Evolutionary conservation across 2,329 filamentous ascomycete species (phyloP).

Genomic region (Beauveria medogensis): DNA sequence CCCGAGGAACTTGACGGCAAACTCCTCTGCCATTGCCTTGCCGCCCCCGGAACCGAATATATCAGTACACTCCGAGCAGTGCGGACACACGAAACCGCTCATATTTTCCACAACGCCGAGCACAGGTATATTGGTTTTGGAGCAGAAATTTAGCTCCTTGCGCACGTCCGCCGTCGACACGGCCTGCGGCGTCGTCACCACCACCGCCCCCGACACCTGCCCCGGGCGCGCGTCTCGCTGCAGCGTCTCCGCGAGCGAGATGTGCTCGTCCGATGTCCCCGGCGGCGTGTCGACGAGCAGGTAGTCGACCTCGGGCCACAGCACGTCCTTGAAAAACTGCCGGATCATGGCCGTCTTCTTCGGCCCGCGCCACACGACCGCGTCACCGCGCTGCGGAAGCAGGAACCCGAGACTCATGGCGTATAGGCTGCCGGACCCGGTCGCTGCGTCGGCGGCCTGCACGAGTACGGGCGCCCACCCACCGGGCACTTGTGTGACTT

Average conservation of each 20-base stretch:
- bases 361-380: constrained; percentile 93
- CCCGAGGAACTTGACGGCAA: constrained; percentile 75
- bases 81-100: constrained; percentile 79
- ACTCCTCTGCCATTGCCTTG: constrained; percentile 79
- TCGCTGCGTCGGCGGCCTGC: constrained; percentile 49
- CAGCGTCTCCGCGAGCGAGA: constrained; percentile 83
- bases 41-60: constrained; percentile 90
- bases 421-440: constrained; percentile 54
- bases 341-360: constrained; percentile 99
- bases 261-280: constrained; percentile 94
- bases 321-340: constrained; percentile 86
- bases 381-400: constrained; percentile 72
- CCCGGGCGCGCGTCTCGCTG: constrained; percentile 53
- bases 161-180: constrained; percentile 89
- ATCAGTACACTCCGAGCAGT: constrained; percentile 80
- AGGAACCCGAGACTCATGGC: constrained; percentile 95
- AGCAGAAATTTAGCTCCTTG: constrained; percentile 90
- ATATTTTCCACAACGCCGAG: constrained; percentile 96
- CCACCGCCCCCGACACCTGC: constrained; percentile 77
- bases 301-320: constrained; percentile 84
- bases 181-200: constrained; percentile 94
- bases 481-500: constrained; percentile 82
- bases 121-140: constrained; percentile 69
- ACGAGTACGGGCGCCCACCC: constrained; percentile 90
- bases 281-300: constrained; percentile 93